These are phyloP conservation scores for Neurospora sp. DNA, from an alignment of 2,329 filamentous ascomycete species.

Conservation along the genomic window DNA sequence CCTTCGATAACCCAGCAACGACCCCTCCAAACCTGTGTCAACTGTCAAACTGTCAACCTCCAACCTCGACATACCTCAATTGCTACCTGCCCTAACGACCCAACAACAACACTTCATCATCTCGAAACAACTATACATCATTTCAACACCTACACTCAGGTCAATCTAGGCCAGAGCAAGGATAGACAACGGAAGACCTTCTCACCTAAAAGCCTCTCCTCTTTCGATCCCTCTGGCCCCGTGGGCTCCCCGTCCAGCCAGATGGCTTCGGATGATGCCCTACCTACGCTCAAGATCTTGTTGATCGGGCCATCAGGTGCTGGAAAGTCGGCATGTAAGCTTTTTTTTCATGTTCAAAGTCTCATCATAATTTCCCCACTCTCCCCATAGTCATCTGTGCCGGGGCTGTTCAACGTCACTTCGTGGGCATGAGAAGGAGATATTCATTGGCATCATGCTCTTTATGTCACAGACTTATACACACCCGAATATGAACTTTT, in stretches of 20 bases:
- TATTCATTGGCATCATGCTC: not conserved
- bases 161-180: not conserved
- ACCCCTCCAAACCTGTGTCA: not conserved
- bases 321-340: slow-evolving; percentile 45
- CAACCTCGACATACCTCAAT: not conserved
- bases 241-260: not conserved
- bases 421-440: not conserved
- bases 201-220: not conserved
- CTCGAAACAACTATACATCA: not conserved
- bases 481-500: not conserved
- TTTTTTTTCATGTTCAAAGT: slow-evolving; percentile 7
- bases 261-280: slow-evolving; percentile 36
- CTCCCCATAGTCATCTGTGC: not conserved
- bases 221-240: not conserved
- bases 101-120: not conserved
- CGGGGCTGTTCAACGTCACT: not conserved
- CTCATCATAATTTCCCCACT: not conserved
- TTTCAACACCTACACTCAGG: not conserved
- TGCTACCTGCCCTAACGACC: not conserved
- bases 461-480: not conserved
- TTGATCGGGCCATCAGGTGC: slow-evolving; percentile 47
- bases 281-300: slow-evolving; percentile 42
- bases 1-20: not conserved
- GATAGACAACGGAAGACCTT: not conserved
- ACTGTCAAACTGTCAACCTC: not conserved